Evolutionary conservation across 2,329 filamentous ascomycete species (phyloP).

Genomic region (Coleophoma eucalyptorum): DNA sequence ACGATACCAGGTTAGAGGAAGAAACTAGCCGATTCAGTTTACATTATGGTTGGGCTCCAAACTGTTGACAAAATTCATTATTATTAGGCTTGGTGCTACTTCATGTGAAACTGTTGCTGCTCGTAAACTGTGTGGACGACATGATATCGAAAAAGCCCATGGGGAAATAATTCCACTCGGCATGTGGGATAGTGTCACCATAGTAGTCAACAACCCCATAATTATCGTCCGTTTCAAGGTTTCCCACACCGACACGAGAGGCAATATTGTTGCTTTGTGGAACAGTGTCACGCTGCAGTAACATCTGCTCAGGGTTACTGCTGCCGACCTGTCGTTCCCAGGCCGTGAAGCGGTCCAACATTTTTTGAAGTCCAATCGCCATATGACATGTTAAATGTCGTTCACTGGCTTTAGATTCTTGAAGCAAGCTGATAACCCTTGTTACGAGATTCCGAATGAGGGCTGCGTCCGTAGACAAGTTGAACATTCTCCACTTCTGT

Average conservation of each 20-base stretch:
- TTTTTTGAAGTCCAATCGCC: conserved; percentile 30
- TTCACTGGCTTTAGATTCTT: conserved; percentile 27
- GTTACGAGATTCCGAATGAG: conserved; percentile 28
- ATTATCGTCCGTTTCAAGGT: conserved; percentile 13
- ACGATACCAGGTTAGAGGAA: no score
- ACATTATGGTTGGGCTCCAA: no score
- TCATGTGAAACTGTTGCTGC: no score
- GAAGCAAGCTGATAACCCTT: conserved; percentile 28
- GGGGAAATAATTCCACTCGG: conserved; percentile 12
- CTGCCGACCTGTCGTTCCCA: not conserved
- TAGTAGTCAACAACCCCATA: conserved; percentile 20
- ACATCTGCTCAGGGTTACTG: not conserved
- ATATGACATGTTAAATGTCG: conserved; percentile 33
- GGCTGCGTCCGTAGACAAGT: conserved; percentile 29
- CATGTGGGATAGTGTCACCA: not conserved
- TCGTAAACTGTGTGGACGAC: not conserved
- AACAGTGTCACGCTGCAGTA: not conserved
- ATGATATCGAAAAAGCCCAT: conserved; percentile 18
- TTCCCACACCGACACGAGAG: conserved; percentile 6
- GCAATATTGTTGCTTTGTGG: not conserved
- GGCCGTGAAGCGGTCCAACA: conserved; percentile 20
- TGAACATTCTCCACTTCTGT: conserved; percentile 28
- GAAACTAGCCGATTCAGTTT: no score
- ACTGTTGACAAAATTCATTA: no score
- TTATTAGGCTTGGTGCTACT: no score